These are phyloP conservation scores for Candida awuae DNA, from an alignment of 805 yeast species.

Conservation along the genomic window DNA sequence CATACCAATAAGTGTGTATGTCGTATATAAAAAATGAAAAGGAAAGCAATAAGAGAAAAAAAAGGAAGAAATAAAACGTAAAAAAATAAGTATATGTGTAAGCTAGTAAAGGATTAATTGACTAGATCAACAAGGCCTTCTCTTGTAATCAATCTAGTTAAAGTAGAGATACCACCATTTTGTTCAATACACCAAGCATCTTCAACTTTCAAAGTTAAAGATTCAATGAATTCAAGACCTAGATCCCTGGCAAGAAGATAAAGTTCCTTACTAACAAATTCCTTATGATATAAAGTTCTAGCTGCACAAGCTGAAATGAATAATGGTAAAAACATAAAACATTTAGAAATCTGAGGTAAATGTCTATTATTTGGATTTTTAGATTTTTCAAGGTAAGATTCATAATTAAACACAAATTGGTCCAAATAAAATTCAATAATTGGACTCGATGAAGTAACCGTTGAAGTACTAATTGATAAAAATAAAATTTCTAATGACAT, in stretches of 20 bases:
- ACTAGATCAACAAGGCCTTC: constrained; percentile 12
- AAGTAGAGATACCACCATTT: constrained; percentile 11
- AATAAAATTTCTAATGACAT: constrained; percentile 23
- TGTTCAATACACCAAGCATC: constrained; percentile 26
- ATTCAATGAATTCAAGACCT: constrained; percentile 12
- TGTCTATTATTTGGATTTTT: no score
- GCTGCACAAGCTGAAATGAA: constrained; percentile 26
- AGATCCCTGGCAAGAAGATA: constrained; percentile 12
- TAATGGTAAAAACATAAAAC: constrained; percentile 17
- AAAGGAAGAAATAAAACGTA: constrained; percentile 1
- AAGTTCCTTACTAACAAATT: constrained; percentile 23
- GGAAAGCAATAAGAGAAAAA: neutral
- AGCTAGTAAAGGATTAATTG: no score
- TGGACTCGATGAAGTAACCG: constrained; percentile 16
- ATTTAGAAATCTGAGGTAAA: constrained; percentile 10
- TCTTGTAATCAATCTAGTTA: constrained; percentile 16
- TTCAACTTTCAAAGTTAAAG: constrained; percentile 19
- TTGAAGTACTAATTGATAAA: constrained; percentile 18
- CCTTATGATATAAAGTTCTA: constrained; percentile 17
- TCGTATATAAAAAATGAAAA: no score
- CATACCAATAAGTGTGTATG: no score
- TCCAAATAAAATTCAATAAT: constrained; percentile 23
- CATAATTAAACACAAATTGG: constrained; percentile 17
- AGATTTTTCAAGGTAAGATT: constrained; percentile 5
- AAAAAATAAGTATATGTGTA: no score